A percentile compares a stretch with the other conserved stretches of the same genome.
These are phyloP conservation scores for Amaranthus hypochondriacus DNA, from an alignment of 148 eudicot species.

Conservation along the genomic window DNA sequence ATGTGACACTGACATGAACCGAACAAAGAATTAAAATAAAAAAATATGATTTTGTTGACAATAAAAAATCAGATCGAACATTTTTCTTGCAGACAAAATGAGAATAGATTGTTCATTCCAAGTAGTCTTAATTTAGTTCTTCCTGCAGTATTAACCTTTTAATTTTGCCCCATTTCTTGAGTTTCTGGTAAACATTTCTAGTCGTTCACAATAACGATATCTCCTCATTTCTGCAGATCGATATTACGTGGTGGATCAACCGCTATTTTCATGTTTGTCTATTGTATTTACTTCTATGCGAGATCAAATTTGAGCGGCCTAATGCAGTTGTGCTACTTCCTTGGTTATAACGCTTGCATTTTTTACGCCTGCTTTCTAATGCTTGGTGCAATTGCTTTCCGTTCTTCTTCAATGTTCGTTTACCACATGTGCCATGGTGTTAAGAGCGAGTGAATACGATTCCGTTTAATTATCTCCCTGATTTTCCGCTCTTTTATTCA, in stretches of 20 bases:
- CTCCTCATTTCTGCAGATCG: slow-evolving; percentile 46
- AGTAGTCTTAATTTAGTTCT: not conserved
- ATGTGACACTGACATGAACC: no score
- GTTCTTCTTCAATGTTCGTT: slow-evolving; percentile 54
- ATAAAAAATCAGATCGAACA: not conserved
- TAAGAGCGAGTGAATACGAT: slow-evolving; percentile 55
- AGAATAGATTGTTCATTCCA: not conserved
- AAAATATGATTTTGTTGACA: not conserved
- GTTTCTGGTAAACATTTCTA: not conserved
- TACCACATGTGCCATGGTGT: slow-evolving; percentile 48
- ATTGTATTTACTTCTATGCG: slow-evolving; percentile 50
- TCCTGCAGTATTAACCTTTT: no score
- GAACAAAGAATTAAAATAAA: no score
- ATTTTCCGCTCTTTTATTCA: not conserved
- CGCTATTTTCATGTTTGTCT: slow-evolving; percentile 57
- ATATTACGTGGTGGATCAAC: slow-evolving; percentile 67
- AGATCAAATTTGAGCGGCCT: slow-evolving; percentile 68
- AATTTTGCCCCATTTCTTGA: not conserved
- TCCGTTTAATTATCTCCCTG: not conserved
- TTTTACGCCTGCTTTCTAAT: slow-evolving; percentile 78
- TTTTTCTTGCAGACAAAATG: not conserved
- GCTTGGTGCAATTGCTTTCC: slow-evolving; percentile 66
- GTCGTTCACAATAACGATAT: not conserved
- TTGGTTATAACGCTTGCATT: slow-evolving; percentile 56
- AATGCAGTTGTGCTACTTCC: slow-evolving; percentile 62